Base-by-base conservation (phyloP, 805 yeast species). In the Helenozyma baotianmanensis region DNA sequence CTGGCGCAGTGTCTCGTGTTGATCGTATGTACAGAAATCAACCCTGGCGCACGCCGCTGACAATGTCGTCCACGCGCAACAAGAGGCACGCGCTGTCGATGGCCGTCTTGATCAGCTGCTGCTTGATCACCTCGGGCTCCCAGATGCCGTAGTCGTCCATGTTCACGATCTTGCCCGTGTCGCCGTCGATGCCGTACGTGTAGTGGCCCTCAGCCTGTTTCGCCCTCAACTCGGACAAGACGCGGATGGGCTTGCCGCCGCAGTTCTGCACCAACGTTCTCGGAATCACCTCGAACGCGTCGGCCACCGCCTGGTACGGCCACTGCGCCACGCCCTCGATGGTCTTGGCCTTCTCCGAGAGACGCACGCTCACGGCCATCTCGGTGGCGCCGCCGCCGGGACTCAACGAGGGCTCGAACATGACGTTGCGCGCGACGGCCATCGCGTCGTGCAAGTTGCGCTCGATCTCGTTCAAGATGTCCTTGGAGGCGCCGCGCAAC, bases 321-420 rank as follows among this genome's bases (percentile, higher is more conserved):
- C 96, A 90, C 65, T 92, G 98, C 38, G 84, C 89, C 37, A 90
- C 82, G 41, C 97, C 98, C 59, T 88, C 96, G 47, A 92, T 76
- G 31, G 79, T 72, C 68, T 88, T 90, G 30, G 97, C 96, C 64
- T 78, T 82, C 57, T 89, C 96, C 12, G 95, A 75, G 39, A 92
- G 72, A 45, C 72, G 78, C 19, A 92, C 97, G 39, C 90, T 74
- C 24, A 92, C 88, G 3, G 97, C 97, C 97, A 92, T 92, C 67
- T 92, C 98, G 18, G 97, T 90, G 33, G 99, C 98, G 51, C 99
- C 98, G 40, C 98, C 99, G 51, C 99, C 99, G 30, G 99, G 99
- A 2, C 96, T 75, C 54, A 92, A 74, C 25, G 89, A 78, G 32
- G 99, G 98, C 59, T 90, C 95, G 48, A 90, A 80, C 72, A 87